Percentiles rank a stretch among this genome's conserved stretches.
Conservation (phyloP, 768 basidiomycete species). For the Macrolepiota albuminosa region DNA sequence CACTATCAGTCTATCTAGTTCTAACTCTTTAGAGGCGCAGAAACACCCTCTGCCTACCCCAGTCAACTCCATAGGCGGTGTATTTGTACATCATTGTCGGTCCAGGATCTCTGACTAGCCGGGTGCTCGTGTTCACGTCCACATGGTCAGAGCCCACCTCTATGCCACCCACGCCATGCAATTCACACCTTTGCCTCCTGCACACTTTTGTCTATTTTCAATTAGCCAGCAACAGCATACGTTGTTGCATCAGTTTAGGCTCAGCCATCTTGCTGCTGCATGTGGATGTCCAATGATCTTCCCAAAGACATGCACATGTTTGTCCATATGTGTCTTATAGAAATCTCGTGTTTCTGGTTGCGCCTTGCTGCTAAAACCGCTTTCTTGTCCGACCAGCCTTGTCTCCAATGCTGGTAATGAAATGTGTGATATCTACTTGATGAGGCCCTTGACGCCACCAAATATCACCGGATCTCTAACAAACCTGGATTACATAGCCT, state of each 20-base stretch:
- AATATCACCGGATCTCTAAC: neutral
- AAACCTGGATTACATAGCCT: neutral
- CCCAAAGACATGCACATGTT: slow-evolving; percentile 9
- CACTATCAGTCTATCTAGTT: neutral
- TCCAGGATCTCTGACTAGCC: neutral
- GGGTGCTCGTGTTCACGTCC: slow-evolving; percentile 5
- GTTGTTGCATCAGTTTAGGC: neutral
- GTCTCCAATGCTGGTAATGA: neutral
- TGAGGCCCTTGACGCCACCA: neutral
- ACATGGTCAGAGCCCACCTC: slow-evolving; percentile 7
- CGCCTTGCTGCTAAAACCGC: neutral
- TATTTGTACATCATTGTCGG: slow-evolving; percentile 8
- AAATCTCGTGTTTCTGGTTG: neutral
- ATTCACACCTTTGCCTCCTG: slow-evolving; percentile 4
- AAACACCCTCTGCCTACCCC: slow-evolving; percentile 3
- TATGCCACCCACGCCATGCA: neutral
- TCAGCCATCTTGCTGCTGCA: neutral
- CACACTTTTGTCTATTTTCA: slow-evolving; percentile 1
- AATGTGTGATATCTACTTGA: neutral
- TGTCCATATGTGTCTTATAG: neutral
- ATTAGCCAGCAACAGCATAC: neutral
- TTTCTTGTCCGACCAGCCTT: neutral
- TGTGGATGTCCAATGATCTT: slow-evolving; percentile 4
- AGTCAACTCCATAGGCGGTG: neutral
- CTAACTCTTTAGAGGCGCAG: slow-evolving; percentile 1